These are phyloP conservation scores for Citrus unshiu DNA, from an alignment of 345 rosid genomes.

Conservation along the genomic window DNA sequence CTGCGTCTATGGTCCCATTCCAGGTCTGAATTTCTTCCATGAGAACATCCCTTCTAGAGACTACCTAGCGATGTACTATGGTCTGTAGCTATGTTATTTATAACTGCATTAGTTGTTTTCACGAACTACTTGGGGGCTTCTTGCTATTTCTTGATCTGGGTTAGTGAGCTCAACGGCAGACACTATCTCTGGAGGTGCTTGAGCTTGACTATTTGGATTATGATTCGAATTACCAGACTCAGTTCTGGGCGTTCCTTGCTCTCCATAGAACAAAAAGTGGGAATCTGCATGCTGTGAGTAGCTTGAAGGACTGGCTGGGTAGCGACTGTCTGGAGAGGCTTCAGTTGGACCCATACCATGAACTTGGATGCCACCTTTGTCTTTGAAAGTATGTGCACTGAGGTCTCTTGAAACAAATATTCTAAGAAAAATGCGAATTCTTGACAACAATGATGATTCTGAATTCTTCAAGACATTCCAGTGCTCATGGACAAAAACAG, in stretches of 20 bases:
- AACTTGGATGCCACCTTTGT: neutral
- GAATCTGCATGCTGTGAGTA: no score
- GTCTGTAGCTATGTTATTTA: neutral
- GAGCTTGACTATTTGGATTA: neutral
- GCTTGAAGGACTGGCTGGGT: no score
- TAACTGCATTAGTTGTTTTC: neutral
- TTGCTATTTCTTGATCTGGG: neutral
- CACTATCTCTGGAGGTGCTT: neutral
- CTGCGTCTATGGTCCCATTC: neutral
- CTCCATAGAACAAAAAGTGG: no score
- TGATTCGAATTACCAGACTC: no score
- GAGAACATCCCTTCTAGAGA: no score
- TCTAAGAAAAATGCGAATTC: conserved; percentile 12
- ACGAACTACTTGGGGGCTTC: neutral
- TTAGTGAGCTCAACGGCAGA: neutral
- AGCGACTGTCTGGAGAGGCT: conserved; percentile 13
- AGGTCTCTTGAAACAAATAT: conserved; percentile 32
- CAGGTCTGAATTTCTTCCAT: neutral
- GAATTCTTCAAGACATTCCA: neutral
- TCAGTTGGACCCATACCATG: conserved; percentile 8
- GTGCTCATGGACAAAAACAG: conserved; percentile 15
- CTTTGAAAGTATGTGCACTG: conserved; percentile 27
- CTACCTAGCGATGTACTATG: neutral
- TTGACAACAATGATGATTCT: conserved; percentile 21
- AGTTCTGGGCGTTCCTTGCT: no score